Base-by-base conservation (phyloP, 805 yeast species). In the Cyberlindnera nakhonratchasimensis region DNA sequence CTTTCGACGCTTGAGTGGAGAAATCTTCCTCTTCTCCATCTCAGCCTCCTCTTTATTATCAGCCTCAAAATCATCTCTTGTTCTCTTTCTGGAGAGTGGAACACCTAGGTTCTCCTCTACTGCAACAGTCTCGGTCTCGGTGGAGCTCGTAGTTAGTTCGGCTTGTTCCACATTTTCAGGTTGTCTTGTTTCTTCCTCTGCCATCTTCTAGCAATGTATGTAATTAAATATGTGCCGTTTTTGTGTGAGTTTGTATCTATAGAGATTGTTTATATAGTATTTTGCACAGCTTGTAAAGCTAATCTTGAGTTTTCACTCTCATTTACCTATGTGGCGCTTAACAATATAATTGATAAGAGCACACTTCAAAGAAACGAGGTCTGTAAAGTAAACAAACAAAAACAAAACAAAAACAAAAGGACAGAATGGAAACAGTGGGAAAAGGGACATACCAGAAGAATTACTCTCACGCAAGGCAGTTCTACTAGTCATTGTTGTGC, bases 1-100 rank as follows among this genome's bases (percentile, higher is more conserved):
- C 40, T 38, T 47, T 26, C 25, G 42, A 55, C 43, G 57, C 55
- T 40, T 54, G 53, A 39, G 37, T 44, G 36, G 50, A 38, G 31
- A 53, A 47, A 50, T 47, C 36, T 40, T 42, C 25, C 48, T 40
- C 39, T 49, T 54, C 14, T 46, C 50, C 16, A 17, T 13, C 13
- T 46, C 46, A 17, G 39, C 16, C 22, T 37, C 40, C 28, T 39
- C 31, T 28, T 48, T 47, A n/a, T 54, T 45, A 4, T 41, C 57
- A 2, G 48, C 55, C 20, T 55, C 56, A 30, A 51, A 23, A 30
- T 43, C 63, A 46, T 52, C 62, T 47, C 58, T 57, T 23, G 61
- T 54, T 47, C 63, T 47, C 42, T 59, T 54, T 48, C 58, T 37
- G 20, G 51, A 40, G 11, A 57, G 30, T 8, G 45, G 42, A 8